Conservation (phyloP, 257 asterid species). For the Nicotiana obtusifolia region DNA sequence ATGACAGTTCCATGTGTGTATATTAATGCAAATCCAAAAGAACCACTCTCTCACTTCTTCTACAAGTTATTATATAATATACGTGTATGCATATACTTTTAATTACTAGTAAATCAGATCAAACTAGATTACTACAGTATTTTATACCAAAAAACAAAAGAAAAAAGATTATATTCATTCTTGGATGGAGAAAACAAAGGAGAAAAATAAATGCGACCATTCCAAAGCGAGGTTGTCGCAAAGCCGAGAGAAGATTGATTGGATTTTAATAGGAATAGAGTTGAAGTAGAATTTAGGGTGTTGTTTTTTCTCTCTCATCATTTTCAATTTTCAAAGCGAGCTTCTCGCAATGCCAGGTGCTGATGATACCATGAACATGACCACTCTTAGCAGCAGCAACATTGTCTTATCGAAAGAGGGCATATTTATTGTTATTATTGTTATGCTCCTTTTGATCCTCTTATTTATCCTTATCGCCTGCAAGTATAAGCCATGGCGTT, state of each 20-base stretch:
- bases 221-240: conserved; percentile 15
- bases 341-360: conserved; percentile 36
- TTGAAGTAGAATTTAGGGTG: background rate
- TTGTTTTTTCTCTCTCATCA: conserved; percentile 16
- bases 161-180: background rate
- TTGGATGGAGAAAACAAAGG: background rate
- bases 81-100: background rate
- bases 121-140: background rate
- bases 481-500: conserved; percentile 84
- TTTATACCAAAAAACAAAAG: too few species aligned
- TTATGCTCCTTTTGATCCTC: conserved; percentile 75
- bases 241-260: background rate
- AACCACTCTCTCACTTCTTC: background rate
- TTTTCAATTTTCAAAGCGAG: too few species aligned
- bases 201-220: conserved; percentile 6
- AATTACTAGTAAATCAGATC: background rate
- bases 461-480: conserved; percentile 70
- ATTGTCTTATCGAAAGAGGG: conserved; percentile 29
- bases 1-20: background rate
- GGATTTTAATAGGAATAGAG: background rate
- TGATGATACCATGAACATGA: conserved; percentile 11
- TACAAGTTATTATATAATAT: background rate
- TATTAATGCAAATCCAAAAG: background rate
- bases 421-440: conserved; percentile 27
- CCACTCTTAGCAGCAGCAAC: conserved; percentile 21